Evolutionary conservation across 1,139 yeast genomes (phyloP), one percentile per base, ranked within the genome.

Genomic region (Pneumocystis oryctolagi): DNA sequence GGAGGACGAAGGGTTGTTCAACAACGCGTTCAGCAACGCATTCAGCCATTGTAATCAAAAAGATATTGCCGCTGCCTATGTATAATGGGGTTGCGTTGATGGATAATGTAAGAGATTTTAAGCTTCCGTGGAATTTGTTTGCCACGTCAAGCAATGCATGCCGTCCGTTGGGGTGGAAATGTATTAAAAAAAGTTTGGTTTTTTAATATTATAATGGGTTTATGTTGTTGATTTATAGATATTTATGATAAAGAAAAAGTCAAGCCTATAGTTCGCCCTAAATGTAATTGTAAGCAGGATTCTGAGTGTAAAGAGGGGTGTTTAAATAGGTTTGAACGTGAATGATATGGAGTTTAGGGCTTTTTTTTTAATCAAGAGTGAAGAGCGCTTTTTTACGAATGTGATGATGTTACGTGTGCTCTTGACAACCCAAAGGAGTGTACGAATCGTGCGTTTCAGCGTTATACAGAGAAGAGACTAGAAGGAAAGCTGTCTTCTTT

Each of bases 301-400:
- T 35, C 40, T 6, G 37, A 6, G 2, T 57, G 37, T 5, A 28
- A 30, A 4, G 37, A 57, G 8, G 31, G 59, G 8, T 57, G 59
- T 39, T 57, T 57, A 30, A 57, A 57, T 12, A 57, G 59, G 37
- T 30, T 35, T 12, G 25, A 8, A 47, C 8, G 6, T 56, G 14
- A 35, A 25, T 53, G 9, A 18, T 18, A 35, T 8, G 14, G 5
- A 56, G 9, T 56, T n/a, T 34, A 34, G n/a, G n/a, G n/a, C n/a
- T n/a, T n/a, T n/a, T n/a, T 18, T 25, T 34, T 37, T 37, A 31
- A 31, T n/a, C n/a, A 31, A 31, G 4, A 5, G 4, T 37, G 8
- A 34, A 57, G 59, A 14, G 59, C 18, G 18, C 40, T 57, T 35
- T 57, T 57, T 57, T 57, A 57, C 30, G 59, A 57, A 28, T 57